Conservation (phyloP, 495 filamentous ascomycete species). For the Penicillium diatomitis region DNA sequence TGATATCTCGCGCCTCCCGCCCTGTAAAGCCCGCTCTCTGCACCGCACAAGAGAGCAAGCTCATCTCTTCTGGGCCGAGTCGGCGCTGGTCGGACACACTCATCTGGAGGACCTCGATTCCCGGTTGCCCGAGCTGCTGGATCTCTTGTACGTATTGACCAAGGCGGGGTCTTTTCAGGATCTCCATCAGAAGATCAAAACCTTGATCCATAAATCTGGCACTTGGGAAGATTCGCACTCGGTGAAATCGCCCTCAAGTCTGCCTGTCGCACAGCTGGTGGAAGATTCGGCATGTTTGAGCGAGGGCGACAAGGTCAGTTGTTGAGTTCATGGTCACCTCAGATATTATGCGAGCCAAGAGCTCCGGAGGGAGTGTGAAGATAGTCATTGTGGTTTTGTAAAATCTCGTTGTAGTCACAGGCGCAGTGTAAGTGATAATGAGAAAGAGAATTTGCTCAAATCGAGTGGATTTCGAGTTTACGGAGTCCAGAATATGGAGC, state of each 20-base stretch:
- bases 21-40: conserved; percentile 11
- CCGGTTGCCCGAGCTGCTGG: neutral
- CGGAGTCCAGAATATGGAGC: too few species aligned
- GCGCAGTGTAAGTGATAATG: too few species aligned
- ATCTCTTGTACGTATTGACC: neutral
- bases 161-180: neutral
- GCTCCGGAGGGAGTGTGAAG: neutral
- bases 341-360: conserved; percentile 1
- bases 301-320: conserved; percentile 17
- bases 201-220: conserved; percentile 3
- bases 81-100: conserved; percentile 1
- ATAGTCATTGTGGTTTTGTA: neutral
- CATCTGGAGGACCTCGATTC: neutral
- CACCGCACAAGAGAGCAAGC: conserved; percentile 5
- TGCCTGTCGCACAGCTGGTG: conserved; percentile 17
- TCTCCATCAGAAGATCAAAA: conserved; percentile 2
- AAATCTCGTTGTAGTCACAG: too few species aligned
- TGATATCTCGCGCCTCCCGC: conserved; percentile 5
- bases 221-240: conserved; percentile 4
- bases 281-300: conserved; percentile 12
- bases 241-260: conserved; percentile 10
- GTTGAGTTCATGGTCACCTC: conserved; percentile 5
- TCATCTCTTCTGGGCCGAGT: conserved; percentile 8
- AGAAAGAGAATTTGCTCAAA: too few species aligned
- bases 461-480: too few species aligned